These are phyloP conservation scores for Ustilago esculenta DNA, from an alignment of 1,284 basidiomycete species.

Conservation along the genomic window DNA sequence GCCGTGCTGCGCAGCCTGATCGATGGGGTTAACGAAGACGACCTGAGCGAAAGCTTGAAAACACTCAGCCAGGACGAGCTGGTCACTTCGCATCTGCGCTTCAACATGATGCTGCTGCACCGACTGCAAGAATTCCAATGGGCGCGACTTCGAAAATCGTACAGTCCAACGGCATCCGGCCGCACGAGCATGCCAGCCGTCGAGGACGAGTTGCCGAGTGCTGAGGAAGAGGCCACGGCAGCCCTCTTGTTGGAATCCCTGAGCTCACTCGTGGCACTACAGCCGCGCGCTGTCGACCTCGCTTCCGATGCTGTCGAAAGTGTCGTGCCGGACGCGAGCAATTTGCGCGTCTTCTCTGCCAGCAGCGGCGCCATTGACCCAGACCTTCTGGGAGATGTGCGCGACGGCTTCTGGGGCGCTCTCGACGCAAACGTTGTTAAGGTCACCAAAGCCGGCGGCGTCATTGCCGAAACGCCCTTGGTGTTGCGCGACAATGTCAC, in stretches of 20 bases:
- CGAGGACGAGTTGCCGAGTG: conserved; percentile 19
- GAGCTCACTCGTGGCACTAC: conserved; percentile 30
- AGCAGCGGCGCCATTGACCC: conserved; percentile 49
- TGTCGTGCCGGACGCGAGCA: conserved; percentile 16
- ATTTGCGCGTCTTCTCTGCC: conserved; percentile 27
- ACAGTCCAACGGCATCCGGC: conserved; percentile 3
- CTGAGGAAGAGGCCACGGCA: conserved; percentile 45
- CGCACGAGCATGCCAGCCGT: not conserved
- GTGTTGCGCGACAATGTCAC: conserved; percentile 48
- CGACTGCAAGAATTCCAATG: conserved; percentile 60
- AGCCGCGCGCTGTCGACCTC: conserved; percentile 24
- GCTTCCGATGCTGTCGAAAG: conserved; percentile 8
- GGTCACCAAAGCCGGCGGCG: conserved; percentile 15
- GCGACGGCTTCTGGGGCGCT: conserved; percentile 57
- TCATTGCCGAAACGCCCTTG: conserved; percentile 18
- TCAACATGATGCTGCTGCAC: conserved; percentile 48
- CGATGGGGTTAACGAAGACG: conserved; percentile 15
- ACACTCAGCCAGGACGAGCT: conserved; percentile 44
- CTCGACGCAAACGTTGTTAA: conserved; percentile 39
- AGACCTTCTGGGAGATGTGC: conserved; percentile 34
- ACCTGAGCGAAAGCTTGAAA: conserved; percentile 24
- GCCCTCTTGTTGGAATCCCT: conserved; percentile 45
- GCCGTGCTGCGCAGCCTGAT: conserved; percentile 17
- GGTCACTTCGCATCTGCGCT: conserved; percentile 33
- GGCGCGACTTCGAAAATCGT: conserved; percentile 48